phyloP scores from a whole-genome alignment of 192 early-diverging fungal species.

The Coemansia sp. region DNA sequence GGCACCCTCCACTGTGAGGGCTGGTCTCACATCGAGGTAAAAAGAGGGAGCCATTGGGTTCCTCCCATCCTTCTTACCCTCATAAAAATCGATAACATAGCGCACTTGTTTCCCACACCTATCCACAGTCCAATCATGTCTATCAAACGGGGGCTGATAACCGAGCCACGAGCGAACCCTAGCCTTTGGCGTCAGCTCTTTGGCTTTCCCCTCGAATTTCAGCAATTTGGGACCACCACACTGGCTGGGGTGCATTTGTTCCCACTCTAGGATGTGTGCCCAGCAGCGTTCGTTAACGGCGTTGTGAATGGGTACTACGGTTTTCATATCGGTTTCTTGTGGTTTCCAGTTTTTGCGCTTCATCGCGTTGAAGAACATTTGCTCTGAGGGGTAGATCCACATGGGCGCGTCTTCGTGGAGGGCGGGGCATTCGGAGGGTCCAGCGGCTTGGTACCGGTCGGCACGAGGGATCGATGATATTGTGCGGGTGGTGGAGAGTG shows the following conservation, averaged over 20 bases:
- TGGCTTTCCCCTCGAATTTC: constrained; percentile 46
- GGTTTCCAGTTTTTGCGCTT: constrained; percentile 88
- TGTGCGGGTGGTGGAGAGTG: constrained; percentile 65
- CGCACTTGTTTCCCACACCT: constrained; percentile 82
- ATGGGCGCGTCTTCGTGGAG: constrained; percentile 17
- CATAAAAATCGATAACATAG: constrained; percentile 93
- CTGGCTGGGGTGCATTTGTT: constrained; percentile 40
- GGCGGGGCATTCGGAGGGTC: constrained; percentile 31
- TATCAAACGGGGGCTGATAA: constrained; percentile 83
- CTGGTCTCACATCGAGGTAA: constrained; percentile 88
- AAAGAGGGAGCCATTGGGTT: constrained; percentile 60
- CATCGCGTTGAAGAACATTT: constrained; percentile 97
- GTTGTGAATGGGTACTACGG: constrained; percentile 92
- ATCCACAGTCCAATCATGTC: constrained; percentile 93
- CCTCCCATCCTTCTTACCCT: constrained; percentile 57
- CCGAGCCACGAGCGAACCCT: constrained; percentile 35
- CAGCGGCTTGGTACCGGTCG: constrained; percentile 53
- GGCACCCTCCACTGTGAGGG: constrained; percentile 53
- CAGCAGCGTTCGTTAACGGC: constrained; percentile 91
- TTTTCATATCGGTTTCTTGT: constrained; percentile 76
- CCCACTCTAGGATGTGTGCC: constrained; percentile 85
- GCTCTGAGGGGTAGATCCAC: constrained; percentile 92
- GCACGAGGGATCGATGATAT: constrained; percentile 76
- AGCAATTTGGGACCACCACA: constrained; percentile 45
- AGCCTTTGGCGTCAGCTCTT: constrained; percentile 40